Conservation (phyloP, 768 basidiomycete species). For the Pleurotus sapidus region DNA sequence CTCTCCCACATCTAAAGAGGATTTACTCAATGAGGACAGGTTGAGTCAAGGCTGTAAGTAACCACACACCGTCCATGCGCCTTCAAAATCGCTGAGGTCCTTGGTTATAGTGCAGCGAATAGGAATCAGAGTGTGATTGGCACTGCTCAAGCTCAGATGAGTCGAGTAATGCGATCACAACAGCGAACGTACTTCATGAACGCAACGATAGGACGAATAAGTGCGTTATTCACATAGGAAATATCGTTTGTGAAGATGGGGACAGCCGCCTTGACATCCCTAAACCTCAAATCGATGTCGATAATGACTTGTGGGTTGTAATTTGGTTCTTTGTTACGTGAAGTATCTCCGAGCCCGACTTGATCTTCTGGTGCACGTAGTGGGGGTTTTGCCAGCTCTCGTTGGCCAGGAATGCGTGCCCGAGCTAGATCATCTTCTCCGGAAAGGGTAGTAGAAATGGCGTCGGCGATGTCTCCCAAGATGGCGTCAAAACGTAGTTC, state of each 20-base stretch:
- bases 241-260: conserved; percentile 89
- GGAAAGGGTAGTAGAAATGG: conserved; percentile 66
- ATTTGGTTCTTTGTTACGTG: conserved; percentile 18
- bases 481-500: conserved; percentile 74
- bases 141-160: conserved; percentile 42
- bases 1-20: conserved; percentile 84
- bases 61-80: conserved; percentile 86
- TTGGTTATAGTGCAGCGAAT: conserved; percentile 89
- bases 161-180: conserved; percentile 1
- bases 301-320: conserved; percentile 58
- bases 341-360: conserved; percentile 18
- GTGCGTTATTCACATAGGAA: conserved; percentile 88
- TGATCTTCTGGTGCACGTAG: conserved; percentile 64
- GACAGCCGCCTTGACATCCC: conserved; percentile 93
- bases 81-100: conserved; percentile 86
- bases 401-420: conserved; percentile 78
- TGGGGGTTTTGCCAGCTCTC: conserved; percentile 83
- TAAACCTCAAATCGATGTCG: conserved; percentile 92
- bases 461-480: conserved; percentile 87
- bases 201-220: conserved; percentile 94
- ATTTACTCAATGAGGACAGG: neutral
- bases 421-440: conserved; percentile 32
- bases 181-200: conserved; percentile 84
- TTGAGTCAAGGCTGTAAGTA: too few species aligned
- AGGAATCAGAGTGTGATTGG: conserved; percentile 90